Conservation (phyloP, 129 eudicot species). For the Lactuca saligna region DNA sequence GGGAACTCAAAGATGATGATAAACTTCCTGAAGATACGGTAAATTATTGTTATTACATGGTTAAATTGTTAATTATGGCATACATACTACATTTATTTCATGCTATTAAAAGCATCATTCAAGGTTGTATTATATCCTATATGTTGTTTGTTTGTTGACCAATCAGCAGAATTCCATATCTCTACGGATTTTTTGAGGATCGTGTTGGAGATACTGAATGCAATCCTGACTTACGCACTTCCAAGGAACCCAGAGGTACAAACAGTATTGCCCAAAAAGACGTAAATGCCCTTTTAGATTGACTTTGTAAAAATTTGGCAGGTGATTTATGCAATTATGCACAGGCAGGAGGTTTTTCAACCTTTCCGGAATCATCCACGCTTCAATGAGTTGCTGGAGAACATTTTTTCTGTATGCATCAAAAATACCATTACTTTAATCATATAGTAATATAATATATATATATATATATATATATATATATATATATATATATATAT, state of each 20-base stretch:
- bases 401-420: conserved; percentile 77
- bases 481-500: no score
- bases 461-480: no score
- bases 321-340: conserved; percentile 98
- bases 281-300: background rate
- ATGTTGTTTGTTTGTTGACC: no score
- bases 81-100: no score
- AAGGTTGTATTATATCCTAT: no score
- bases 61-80: no score
- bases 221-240: conserved; percentile 78
- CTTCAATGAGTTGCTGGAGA: conserved; percentile 89
- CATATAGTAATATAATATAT: no score
- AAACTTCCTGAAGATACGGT: conserved; percentile 78
- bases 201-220: conserved; percentile 87
- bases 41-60: conserved; percentile 5
- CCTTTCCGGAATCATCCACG: conserved; percentile 97
- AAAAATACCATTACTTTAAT: background rate
- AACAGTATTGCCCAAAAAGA: background rate
- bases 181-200: conserved; percentile 90
- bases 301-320: conserved; percentile 29
- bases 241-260: conserved; percentile 97
- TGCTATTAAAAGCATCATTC: no score
- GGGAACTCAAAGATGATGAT: conserved; percentile 66
- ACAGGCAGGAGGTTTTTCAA: conserved; percentile 94
- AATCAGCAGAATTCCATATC: conserved; percentile 84